These are phyloP conservation scores for Aspergillus niger DNA, from an alignment of 2,329 filamentous ascomycete species.

Conservation along the genomic window DNA sequence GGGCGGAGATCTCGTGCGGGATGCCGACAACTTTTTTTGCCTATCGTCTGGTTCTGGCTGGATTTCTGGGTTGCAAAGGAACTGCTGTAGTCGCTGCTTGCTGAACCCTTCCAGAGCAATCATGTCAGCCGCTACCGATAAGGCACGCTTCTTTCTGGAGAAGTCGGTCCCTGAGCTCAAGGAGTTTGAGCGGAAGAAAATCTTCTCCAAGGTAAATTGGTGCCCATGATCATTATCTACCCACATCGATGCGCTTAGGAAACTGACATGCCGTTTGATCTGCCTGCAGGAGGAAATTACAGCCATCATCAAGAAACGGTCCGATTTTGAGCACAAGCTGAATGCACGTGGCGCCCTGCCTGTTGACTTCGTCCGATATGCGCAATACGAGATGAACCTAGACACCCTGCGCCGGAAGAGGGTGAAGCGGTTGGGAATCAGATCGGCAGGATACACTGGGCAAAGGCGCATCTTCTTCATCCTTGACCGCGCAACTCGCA, in stretches of 20 bases:
- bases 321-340: conserved; percentile 88
- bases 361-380: conserved; percentile 81
- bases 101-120: conserved; percentile 18
- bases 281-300: conserved; percentile 75
- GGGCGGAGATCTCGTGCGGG: conserved; percentile 31
- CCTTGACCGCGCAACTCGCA: conserved; percentile 80
- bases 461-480: conserved; percentile 86
- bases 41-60: neutral
- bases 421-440: conserved; percentile 76
- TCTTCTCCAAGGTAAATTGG: conserved; percentile 73
- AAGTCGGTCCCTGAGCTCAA: conserved; percentile 88
- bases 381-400: conserved; percentile 66
- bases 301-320: conserved; percentile 84
- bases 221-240: neutral
- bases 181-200: conserved; percentile 86
- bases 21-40: conserved; percentile 36
- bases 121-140: conserved; percentile 87
- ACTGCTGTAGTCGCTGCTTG: conserved; percentile 5
- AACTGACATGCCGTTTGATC: conserved; percentile 16
- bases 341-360: conserved; percentile 77
- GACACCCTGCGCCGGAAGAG: conserved; percentile 80
- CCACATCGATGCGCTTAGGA: neutral
- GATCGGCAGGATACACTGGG: conserved; percentile 68
- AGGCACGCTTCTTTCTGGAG: conserved; percentile 93
- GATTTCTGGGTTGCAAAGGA: neutral